Evolutionary conservation across 2,329 filamentous ascomycete genomes (phyloP), one percentile per base, ranked within the genome.

Genomic region (Diaporthe sp.): DNA sequence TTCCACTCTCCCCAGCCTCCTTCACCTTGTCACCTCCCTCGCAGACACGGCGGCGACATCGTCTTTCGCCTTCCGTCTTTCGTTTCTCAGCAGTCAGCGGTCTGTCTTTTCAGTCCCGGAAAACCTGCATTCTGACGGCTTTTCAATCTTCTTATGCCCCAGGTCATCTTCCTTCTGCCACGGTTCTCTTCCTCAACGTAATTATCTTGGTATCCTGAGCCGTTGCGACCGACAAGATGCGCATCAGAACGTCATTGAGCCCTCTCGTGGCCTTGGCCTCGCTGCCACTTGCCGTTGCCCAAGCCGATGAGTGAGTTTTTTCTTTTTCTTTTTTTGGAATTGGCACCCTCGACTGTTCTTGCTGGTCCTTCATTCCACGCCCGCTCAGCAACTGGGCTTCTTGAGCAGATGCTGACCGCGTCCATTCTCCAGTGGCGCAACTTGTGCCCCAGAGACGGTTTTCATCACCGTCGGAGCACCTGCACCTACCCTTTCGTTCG

Each of bases 361-460:
- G n/a, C 51, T 50, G 37, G 70, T 74, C 63, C 55, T 69, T 65
- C 74, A 63, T 70, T 68, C 50, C 73, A 74, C 68, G 50, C 72
- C 68, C 58, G 72, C 9, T 58, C 71, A 71, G 58, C 63, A 59
- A 56, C 58, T 72, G 70, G 76, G 77, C 44, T 78, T 68, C 56
- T 76, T 50, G 65, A 42, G 47, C 51, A 71, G 19, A 59, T 44
- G 27, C 73, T 75, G 55, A 75, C 56, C 19, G 12, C 27, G 12
- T 8, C 25, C 25, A 17, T 32, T 22, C 55, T 50, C 32, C 50
- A 72, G 70, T n/a, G 72, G 53, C 56, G 78, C 81, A 63, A 86
- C 83, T 32, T 89, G 88, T 77, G 80, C 83, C 53, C 78, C 82
- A 47, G 84, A 82, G 47, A 89, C 87, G 51, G 83, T 89, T 75